Base-by-base conservation (phyloP, 805 yeast species). In the Ogataea chonburiensis region DNA sequence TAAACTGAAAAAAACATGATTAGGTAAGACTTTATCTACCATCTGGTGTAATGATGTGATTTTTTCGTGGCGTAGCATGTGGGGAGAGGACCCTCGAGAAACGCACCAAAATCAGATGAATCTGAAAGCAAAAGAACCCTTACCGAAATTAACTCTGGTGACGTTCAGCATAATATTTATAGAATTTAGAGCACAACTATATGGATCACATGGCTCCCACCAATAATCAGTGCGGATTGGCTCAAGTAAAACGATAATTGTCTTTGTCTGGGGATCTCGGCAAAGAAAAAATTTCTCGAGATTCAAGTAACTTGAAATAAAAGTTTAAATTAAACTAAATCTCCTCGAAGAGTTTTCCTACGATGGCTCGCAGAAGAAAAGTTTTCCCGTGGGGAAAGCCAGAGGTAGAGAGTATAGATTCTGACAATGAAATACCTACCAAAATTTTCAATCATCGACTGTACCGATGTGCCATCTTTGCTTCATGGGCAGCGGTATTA, bases 401-500 rank as follows among this genome's bases (percentile, higher is more conserved):
- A 3, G 27, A 19, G 14, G n/a, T 7, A 11, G 30, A 32, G n/a
- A 19, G 17, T 17, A 6, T 14, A 8, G 25, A 31, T n/a, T n/a
- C n/a, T 15, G 34, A 29, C 13, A 20, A 22, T 11, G 38, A 29
- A 11, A 19, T 25, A 1, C 38, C 38, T 5, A 12, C 15, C 16
- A 34, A n/a, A 14, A 31, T 38, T 6, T 38, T 23, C 34, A 38
- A 33, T 35, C 28, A 28, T 24, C 25, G 35, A 21, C 15, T 38
- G 3, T 38, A 38, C 28, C 17, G 27, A 23, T 38, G 42, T 18
- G 42, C 42, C 7, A 38, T 38, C 15, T 33, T 38, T 17, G 42
- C 42, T 7, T 32, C 42, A 8, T 38, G 37, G 26, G 42, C 42
- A 17, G 42, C 42, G 6, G 35, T 38, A 6, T 19, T 38, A 19